A percentile compares a stretch with the other conserved stretches of the same genome.
These are phyloP conservation scores for Diplodia seriata DNA, from an alignment of 2,329 filamentous ascomycete genomes.

Conservation along the genomic window DNA sequence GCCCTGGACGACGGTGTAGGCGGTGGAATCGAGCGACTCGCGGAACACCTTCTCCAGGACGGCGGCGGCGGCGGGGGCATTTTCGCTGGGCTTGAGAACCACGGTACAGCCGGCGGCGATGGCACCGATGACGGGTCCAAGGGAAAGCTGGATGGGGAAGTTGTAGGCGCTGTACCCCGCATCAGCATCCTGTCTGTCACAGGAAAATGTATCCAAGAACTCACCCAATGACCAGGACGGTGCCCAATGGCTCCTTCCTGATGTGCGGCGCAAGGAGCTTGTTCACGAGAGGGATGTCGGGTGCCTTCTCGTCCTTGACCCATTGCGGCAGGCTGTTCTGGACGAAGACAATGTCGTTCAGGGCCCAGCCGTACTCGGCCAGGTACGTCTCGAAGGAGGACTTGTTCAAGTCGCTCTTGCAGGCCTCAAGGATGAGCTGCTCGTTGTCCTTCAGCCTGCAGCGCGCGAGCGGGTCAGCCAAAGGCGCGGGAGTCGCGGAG, in stretches of 20 bases:
- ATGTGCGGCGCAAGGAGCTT: slow-evolving; percentile 75
- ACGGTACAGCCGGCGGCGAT: slow-evolving; percentile 92
- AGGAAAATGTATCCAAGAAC: slow-evolving; percentile 35
- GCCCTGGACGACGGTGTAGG: slow-evolving; percentile 82
- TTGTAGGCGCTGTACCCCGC: slow-evolving; percentile 75
- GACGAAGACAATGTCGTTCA: slow-evolving; percentile 81
- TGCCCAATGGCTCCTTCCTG: slow-evolving; percentile 85
- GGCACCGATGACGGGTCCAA: slow-evolving; percentile 83
- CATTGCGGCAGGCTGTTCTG: slow-evolving; percentile 80
- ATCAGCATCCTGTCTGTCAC: slow-evolving; percentile 25
- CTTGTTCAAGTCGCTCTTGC: slow-evolving; percentile 80
- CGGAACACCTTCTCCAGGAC: slow-evolving; percentile 81
- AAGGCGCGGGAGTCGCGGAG: slow-evolving; percentile 21
- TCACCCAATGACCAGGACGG: slow-evolving; percentile 81
- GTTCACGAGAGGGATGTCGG: slow-evolving; percentile 73
- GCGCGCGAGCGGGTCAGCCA: slow-evolving; percentile 29
- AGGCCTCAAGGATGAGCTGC: slow-evolving; percentile 74
- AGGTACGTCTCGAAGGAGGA: slow-evolving; percentile 75
- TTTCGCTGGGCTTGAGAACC: slow-evolving; percentile 89
- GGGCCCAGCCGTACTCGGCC: slow-evolving; percentile 77
- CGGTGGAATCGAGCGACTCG: slow-evolving; percentile 75
- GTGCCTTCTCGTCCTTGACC: slow-evolving; percentile 79
- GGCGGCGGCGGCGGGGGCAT: slow-evolving; percentile 75
- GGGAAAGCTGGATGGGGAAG: slow-evolving; percentile 82
- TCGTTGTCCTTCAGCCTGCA: slow-evolving; percentile 75